Base-by-base conservation (phyloP, 805 yeast species). In the Saccharomycopsis oosterbeekiorum region DNA sequence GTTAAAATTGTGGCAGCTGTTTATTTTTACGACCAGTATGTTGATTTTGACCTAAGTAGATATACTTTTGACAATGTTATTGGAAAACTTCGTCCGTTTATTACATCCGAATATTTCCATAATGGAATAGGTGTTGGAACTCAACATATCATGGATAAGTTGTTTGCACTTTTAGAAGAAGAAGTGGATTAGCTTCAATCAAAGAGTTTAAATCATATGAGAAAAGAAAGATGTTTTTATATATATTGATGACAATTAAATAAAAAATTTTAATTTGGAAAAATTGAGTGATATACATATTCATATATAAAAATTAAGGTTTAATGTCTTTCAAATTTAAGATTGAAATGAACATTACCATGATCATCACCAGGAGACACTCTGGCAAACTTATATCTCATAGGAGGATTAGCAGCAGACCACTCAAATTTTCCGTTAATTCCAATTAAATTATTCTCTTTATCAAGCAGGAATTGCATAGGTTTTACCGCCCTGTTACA, bases 391-490 rank as follows among this genome's bases (percentile, higher is more conserved):
- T 73, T 68, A 63, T 73, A 76, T 17, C 78, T 74, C 0, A 71
- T 66, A 24, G 88, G 84, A 5, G 66, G 72, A 2, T 67, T 64
- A 4, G 69, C 71, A 1, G 88, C 82, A 61, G 85, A 80, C 91
- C 96, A 87, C 36, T 75, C 69, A 24, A 73, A 72, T 17, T 75
- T 75, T 2, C 91, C 92, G 4, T 89, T 89, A 68, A 81, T 86
- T 2, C 82, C 78, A 9, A 89, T 67, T 29, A 68, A 69, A 3
- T 78, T 75, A 1, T 77, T 73, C 15, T 73, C 75, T 41, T 76
- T 74, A 55, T 82, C 80, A 65, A 75, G 78, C 55, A 79, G 81
- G 70, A 88, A 88, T 68, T 87, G 91, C 60, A 78, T 75, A 39
- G 84, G 78, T 40, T 71, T 65, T 9, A 71, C 65, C 11, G 69